Conservation (phyloP, 1,139 yeast genomes). For the Blastobotrys arbuscula region DNA sequence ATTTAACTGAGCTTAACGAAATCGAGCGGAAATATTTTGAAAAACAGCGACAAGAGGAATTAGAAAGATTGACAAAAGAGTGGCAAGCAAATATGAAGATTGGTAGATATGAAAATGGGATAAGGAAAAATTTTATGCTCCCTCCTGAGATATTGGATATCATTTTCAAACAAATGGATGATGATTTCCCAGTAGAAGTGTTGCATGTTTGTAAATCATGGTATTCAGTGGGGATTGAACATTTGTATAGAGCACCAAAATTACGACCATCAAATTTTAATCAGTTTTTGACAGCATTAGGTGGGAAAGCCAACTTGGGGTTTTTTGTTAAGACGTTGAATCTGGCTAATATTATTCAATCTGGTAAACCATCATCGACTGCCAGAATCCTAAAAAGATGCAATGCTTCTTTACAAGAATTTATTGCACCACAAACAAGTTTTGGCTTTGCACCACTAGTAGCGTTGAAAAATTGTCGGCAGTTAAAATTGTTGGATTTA, state of each 20-base stretch:
- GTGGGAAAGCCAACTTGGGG: constrained; percentile 30
- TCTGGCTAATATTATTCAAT: constrained; percentile 71
- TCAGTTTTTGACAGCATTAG: constrained; percentile 65
- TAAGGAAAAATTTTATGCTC: constrained; percentile 26
- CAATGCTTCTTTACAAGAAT: constrained; percentile 52
- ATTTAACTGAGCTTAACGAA: constrained; percentile 13
- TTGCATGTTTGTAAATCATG: constrained; percentile 58
- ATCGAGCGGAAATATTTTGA: constrained; percentile 12
- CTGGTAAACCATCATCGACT: constrained; percentile 90
- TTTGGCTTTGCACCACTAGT: constrained; percentile 87
- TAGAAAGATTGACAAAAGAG: constrained; percentile 12
- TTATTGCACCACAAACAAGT: constrained; percentile 91
- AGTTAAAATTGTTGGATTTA: constrained; percentile 62
- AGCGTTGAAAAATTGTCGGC: constrained; percentile 64
- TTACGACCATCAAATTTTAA: constrained; percentile 64
- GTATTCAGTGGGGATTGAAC: constrained; percentile 53
- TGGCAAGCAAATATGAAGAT: constrained; percentile 8
- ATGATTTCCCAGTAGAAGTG: constrained; percentile 32
- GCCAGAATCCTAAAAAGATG: constrained; percentile 77
- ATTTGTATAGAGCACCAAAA: constrained; percentile 57
- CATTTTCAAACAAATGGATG: constrained; percentile 44
- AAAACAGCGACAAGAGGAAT: constrained; percentile 9
- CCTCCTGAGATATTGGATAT: constrained; percentile 58
- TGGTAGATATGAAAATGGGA: constrained; percentile 23
- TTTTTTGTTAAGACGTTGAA: constrained; percentile 45